Base-by-base conservation (phyloP, 2,329 filamentous ascomycete species). In the Raffaelea ambrosiae region DNA sequence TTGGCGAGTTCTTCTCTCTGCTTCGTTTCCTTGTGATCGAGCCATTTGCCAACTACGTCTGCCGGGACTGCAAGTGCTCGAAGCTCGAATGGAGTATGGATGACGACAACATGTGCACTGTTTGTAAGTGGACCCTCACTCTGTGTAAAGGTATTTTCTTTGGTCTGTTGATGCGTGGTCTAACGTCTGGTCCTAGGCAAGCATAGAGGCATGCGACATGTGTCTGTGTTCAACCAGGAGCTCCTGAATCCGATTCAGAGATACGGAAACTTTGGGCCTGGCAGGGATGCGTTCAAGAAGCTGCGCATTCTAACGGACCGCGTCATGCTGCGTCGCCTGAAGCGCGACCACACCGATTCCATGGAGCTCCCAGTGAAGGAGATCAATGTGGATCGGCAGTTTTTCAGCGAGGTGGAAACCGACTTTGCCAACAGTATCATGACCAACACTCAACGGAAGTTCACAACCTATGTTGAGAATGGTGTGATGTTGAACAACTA, bases 361-460 rank as follows among this genome's bases (percentile, higher is more conserved):
- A 95, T 98, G 89, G 93, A 97, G 62, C 77, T 98, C 26, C 93
- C 93, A 1, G 87, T 94, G 45, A 98, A 97, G 69, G 87, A 96
- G 59, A 84, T 97, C 46, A 79, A 88, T 49, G 82, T 98, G 38
- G 86, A 95, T 61, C 87, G 91, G 46, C 90, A 97, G 63, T 97
- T 96, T 66, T 98, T 98, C 59, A 89, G 91, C 44, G 89, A 95
- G 57, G 88, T 91, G 40, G 93, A 98, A 66, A 89, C 90, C 46
- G 93, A 98, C 63, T 94, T 98, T 62, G 94, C 91, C 31, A 81
- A 81, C 48, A 95, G 88, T 58, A 95, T 98, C 71, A 98, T 97
- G 88, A 88, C 83, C 16, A 95, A 87, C 61, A 85, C 87, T 8
- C 79, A 84, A 50, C 84, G 93, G 52, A 83, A 89, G 58, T 98